phyloP scores from a whole-genome alignment of 2,329 filamentous ascomycete genomes.

The Talaromyces sp. region DNA sequence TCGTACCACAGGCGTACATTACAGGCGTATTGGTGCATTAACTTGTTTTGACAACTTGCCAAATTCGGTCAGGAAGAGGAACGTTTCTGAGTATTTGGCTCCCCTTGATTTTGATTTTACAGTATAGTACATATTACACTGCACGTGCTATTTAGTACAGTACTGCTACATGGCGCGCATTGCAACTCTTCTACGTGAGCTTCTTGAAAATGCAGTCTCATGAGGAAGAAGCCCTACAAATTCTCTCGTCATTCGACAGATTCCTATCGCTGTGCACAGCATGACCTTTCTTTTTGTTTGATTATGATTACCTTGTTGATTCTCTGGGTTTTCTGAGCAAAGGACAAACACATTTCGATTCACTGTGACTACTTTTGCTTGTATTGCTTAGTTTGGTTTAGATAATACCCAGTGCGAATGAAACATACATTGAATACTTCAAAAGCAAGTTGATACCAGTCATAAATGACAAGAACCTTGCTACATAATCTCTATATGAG shows the following conservation, averaged over 20 bases:
- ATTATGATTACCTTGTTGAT: slow-evolving; percentile 8
- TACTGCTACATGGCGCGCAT: background rate
- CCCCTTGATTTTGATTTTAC: background rate
- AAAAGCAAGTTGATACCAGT: background rate
- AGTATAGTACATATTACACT: slow-evolving; percentile 4
- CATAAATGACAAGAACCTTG: too few species aligned
- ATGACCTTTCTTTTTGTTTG: slow-evolving; percentile 13
- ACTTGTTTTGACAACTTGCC: slow-evolving; percentile 1
- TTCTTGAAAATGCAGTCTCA: background rate
- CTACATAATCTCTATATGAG: too few species aligned
- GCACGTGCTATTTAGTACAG: slow-evolving; percentile 7
- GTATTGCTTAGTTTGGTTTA: slow-evolving; percentile 11
- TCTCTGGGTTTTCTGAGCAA: background rate
- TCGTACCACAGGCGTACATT: slow-evolving; percentile 12
- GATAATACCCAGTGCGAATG: slow-evolving; percentile 16
- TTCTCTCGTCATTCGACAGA: slow-evolving; percentile 1
- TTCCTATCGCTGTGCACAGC: slow-evolving; percentile 21
- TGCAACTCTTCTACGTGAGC: background rate
- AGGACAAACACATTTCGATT: slow-evolving; percentile 10
- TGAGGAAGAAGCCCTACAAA: background rate
- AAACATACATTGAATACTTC: background rate
- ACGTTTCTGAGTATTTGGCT: background rate
- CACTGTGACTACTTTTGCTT: slow-evolving; percentile 12
- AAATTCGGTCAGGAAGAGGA: background rate
- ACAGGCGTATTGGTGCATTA: slow-evolving; percentile 17